phyloP scores from a whole-genome alignment of 2,329 filamentous ascomycete genomes.

The Mariannaea sp. region DNA sequence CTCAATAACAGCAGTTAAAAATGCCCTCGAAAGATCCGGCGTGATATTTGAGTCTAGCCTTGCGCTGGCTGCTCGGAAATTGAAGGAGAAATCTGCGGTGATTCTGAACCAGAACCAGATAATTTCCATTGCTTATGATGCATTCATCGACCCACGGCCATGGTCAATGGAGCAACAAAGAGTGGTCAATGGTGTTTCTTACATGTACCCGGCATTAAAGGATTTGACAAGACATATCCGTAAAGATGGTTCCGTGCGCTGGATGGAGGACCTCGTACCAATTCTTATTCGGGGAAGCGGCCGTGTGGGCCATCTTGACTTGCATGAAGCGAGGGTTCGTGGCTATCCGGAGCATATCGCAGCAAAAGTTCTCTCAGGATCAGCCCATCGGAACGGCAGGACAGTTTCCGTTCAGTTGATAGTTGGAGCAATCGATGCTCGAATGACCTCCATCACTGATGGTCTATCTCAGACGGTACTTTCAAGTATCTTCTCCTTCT shows the following conservation, averaged over 20 bases:
- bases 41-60: neutral
- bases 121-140: neutral
- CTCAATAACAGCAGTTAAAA: neutral
- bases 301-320: neutral
- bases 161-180: neutral
- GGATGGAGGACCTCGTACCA: neutral
- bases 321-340: neutral
- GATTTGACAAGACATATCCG: neutral
- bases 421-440: neutral
- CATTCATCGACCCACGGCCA: neutral
- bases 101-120: neutral
- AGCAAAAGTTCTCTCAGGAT: neutral
- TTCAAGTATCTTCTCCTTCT: neutral
- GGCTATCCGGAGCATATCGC: neutral
- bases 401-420: neutral
- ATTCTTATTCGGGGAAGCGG: neutral
- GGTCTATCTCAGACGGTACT: neutral
- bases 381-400: neutral
- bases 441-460: neutral
- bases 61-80: neutral
- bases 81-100: neutral
- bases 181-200: neutral
- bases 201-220: neutral
- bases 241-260: neutral
- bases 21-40: neutral